Evolutionary conservation across 768 basidiomycete species (phyloP), one percentile per base, ranked within the genome.

Genomic region (Suillus spraguei): DNA sequence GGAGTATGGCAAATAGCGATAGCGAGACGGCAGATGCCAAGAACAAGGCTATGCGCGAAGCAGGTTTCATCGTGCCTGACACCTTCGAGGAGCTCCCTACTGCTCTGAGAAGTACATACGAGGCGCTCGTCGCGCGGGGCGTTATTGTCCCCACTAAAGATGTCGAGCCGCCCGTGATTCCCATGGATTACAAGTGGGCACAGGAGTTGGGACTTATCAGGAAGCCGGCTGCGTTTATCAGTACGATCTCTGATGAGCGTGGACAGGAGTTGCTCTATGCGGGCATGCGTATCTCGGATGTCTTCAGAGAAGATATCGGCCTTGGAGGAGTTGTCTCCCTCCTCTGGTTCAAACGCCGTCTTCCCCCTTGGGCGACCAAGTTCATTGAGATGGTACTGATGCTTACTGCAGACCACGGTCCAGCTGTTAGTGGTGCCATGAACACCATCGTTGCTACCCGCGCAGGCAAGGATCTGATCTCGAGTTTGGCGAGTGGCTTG

Each of bases 171-270:
- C 97, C 97, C n/a, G 88, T 92, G 63, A 98, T 99, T 74, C 97
- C 97, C n/a, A 98, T 99, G 94, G 97, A 99, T 81, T 99, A 98
- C 89, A 98, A 99, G 84, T 98, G 97, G 97, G 96, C 96, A 95
- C 97, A 99, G 95, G 46, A 47, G 81, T 89, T 98, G 61, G 97
- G 97, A 63, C 88, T 99, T 74, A 96, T 99, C 81, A 91, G 97
- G 75, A 99, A 98, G 81, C 97, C 96, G 22, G 96, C 97, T 44
- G 95, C 97, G 3, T 97, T 97, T 84, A 97, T 97, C 82, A 97
- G 95, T 38, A 97, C 97, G 68, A 99, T 99, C 80, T 97, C 95
- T 56, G 97, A 99, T 79, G 97, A 99, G 83, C 92, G 97, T 73
- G 97, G 97, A 0, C 96, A 99, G 79, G 97, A 99, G 82, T 85